Conservation (phyloP, 2,329 filamentous ascomycete species). For the Alternaria alternata region DNA sequence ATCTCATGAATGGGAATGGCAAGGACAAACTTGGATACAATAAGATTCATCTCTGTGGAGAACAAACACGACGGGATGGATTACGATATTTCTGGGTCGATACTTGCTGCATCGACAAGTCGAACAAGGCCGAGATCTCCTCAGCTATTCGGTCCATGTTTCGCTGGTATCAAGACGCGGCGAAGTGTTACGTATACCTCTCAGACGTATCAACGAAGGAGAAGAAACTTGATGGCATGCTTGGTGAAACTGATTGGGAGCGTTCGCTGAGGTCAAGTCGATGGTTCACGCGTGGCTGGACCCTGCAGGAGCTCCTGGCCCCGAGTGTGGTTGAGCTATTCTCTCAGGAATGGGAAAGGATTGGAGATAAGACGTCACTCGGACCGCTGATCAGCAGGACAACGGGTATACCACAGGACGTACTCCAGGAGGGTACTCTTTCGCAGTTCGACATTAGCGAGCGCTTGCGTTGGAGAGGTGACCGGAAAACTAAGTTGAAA, state of each 20-base stretch:
- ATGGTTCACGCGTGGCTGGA: background rate
- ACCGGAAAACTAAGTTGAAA: background rate
- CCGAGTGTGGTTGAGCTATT: conserved; percentile 23
- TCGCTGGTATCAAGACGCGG: background rate
- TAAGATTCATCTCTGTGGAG: background rate
- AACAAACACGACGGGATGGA: background rate
- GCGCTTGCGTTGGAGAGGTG: background rate
- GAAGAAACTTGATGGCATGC: background rate
- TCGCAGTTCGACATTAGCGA: background rate
- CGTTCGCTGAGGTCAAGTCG: background rate
- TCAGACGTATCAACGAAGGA: background rate
- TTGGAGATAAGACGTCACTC: conserved; percentile 19
- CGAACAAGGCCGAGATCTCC: background rate
- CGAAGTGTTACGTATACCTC: background rate
- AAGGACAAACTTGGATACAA: background rate
- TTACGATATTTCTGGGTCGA: background rate
- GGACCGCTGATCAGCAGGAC: too few relatives aligned
- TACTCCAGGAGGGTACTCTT: too few relatives aligned
- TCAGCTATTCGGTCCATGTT: conserved; percentile 2
- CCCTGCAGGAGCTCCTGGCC: background rate
- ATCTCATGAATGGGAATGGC: rapidly evolving
- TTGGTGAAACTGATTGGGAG: too few relatives aligned
- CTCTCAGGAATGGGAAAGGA: conserved; percentile 9
- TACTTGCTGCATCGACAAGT: too few relatives aligned
- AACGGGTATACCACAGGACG: too few relatives aligned